phyloP scores from a whole-genome alignment of 305 asterid genomes.

The Rubia peregrina region DNA sequence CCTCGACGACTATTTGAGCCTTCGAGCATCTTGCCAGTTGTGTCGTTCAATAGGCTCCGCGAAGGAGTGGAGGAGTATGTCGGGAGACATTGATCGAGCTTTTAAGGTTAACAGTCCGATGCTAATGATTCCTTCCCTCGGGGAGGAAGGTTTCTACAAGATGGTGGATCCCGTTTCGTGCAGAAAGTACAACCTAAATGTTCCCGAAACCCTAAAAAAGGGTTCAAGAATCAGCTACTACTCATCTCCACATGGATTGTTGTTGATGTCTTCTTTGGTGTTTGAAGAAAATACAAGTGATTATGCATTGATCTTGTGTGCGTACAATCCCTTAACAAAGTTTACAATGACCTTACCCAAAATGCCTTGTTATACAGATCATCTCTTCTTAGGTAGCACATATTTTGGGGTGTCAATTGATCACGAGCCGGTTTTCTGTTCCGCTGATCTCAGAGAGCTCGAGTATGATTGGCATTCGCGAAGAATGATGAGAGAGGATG shows the following conservation, averaged over 20 bases:
- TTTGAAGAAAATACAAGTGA: not conserved
- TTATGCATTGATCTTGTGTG: not conserved
- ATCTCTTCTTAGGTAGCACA: too few species aligned
- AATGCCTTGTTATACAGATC: not conserved
- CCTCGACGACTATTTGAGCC: not conserved
- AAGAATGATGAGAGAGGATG: too few species aligned
- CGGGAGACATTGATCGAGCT: too few species aligned
- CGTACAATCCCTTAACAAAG: not conserved
- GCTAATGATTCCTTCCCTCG: not conserved
- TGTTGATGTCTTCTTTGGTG: not conserved
- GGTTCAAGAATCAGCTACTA: too few species aligned
- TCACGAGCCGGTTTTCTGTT: too few species aligned
- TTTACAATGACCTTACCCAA: not conserved
- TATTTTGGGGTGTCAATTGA: too few species aligned
- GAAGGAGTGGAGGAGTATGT: not conserved
- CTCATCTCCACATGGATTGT: too few species aligned
- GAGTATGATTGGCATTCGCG: too few species aligned
- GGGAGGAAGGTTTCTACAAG: too few species aligned
- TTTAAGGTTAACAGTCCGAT: not conserved
- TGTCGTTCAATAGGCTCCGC: not conserved
- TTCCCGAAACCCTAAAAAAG: too few species aligned
- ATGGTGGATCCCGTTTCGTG: not conserved
- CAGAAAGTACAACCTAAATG: too few species aligned
- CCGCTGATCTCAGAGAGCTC: too few species aligned
- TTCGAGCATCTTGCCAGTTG: not conserved